Base-by-base conservation (phyloP, 129 eudicot genomes). In the Chrysanthemum lavandulifolium region DNA sequence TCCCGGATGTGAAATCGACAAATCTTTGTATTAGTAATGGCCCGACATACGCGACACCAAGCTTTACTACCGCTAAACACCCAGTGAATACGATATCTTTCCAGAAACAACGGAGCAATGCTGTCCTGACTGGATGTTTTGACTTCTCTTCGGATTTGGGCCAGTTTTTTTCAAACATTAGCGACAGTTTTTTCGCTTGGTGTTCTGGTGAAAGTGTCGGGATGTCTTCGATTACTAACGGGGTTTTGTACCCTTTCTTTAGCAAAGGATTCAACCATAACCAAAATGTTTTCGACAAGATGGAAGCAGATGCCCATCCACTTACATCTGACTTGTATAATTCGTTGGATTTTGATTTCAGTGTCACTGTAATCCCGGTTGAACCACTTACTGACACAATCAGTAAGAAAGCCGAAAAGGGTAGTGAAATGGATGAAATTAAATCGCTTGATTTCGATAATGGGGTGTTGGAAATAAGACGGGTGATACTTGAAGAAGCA, bases 51-150 rank as follows among this genome's bases (percentile, higher is more conserved):
- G 70, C 78, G 33, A 86, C 90, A 25, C 72, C 31, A 19, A 87
- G 52, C 60, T 84, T 71, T 6, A 81, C 25, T 0, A 79, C 61
- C 2, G 88, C 84, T 21, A 89, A 76, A 16, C 77, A 76, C 0
- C 79, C 92, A 0, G 90, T 89, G 71, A 89, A 73, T 23, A 45
- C 68, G 29, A 86, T 36, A 2, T 86, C 70, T 79, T 79, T 86
- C 96, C 96, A 89, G 31, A 81, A 89, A 63, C 91, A 86, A 57
- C 82, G 76, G 55, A 89, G 10, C 14, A 89, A 69, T 10, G 86
- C 77, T 36, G 77, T 80, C 31, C 83, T 72, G 29, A 89, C 89
- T 3, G 91, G 89, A 59, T 83, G 66, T 18, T 76, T 83, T 6
- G 65, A 55, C n/a, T 77, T 80, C 71, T 84, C 87, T 4, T 69